phyloP scores from a whole-genome alignment of 163 green algal species.

The Chloromonas sp. region DNA sequence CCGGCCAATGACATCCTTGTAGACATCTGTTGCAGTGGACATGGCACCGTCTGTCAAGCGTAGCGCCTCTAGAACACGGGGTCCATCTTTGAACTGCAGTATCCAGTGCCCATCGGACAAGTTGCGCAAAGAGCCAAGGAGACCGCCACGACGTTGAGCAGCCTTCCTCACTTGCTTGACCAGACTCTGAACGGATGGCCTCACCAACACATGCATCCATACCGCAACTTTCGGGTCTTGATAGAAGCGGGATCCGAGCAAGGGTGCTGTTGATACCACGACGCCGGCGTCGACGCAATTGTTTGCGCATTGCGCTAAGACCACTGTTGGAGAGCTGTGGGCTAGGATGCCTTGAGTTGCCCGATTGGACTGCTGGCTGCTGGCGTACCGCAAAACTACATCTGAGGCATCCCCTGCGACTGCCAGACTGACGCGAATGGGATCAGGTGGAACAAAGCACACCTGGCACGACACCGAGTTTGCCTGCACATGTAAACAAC shows the following conservation, averaged over 20 bases:
- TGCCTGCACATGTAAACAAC: neutral
- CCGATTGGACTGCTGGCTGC: neutral
- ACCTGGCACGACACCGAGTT: slow-evolving; percentile 61
- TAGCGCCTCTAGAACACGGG: slow-evolving; percentile 37
- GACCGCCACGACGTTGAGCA: slow-evolving; percentile 30
- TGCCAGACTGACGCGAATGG: neutral
- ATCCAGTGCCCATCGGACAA: slow-evolving; percentile 81
- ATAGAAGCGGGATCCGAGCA: slow-evolving; percentile 46
- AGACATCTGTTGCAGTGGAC: neutral
- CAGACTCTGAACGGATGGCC: slow-evolving; percentile 61
- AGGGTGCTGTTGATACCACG: slow-evolving; percentile 59
- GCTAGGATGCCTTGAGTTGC: slow-evolving; percentile 4
- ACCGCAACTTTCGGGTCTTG: slow-evolving; percentile 50
- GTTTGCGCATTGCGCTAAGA: slow-evolving; percentile 51
- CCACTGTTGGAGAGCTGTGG: slow-evolving; percentile 39
- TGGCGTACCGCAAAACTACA: neutral
- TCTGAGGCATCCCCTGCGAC: neutral
- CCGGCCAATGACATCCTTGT: neutral
- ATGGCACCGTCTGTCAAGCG: slow-evolving; percentile 40
- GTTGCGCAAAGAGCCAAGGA: slow-evolving; percentile 40
- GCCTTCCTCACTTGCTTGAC: slow-evolving; percentile 37
- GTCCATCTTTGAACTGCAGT: slow-evolving; percentile 62
- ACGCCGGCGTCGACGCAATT: slow-evolving; percentile 44
- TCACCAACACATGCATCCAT: slow-evolving; percentile 82
- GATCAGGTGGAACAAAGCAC: slow-evolving; percentile 47